A percentile compares a stretch with the other conserved stretches of the same genome.
Conservation (phyloP, 257 asterid genomes). For the Penstemon davidsonii region DNA sequence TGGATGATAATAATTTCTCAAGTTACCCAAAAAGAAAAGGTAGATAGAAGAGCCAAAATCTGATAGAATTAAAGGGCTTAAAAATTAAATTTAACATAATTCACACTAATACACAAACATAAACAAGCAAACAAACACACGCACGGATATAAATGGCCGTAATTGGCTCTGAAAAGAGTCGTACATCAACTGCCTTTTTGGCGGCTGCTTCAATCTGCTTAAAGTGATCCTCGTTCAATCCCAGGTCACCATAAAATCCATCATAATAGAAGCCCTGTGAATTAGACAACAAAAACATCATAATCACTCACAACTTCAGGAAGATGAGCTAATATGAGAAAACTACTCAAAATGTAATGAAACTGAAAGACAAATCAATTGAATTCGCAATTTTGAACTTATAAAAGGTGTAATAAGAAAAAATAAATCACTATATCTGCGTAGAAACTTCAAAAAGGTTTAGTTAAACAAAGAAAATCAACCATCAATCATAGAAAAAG, state of each 20-base stretch:
- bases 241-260: conserved; percentile 89
- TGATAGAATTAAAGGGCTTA: no score
- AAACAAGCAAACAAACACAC: not conserved
- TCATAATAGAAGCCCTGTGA: conserved; percentile 95
- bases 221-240: conserved; percentile 87
- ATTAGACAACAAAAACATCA: conserved; percentile 29
- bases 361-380: conserved; percentile 9
- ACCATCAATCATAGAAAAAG: not conserved
- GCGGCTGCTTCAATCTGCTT: conserved; percentile 79
- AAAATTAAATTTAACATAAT: no score
- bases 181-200: conserved; percentile 77
- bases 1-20: no score
- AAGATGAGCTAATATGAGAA: conserved; percentile 11
- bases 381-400: not conserved
- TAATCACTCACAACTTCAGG: conserved; percentile 4
- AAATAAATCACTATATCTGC: not conserved
- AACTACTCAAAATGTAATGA: conserved; percentile 18
- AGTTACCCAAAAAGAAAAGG: no score
- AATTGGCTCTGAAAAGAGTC: conserved; percentile 23
- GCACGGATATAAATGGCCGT: not conserved
- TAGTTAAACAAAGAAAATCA: not conserved
- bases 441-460: not conserved
- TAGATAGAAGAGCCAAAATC: no score
- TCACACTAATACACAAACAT: no score
- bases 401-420: not conserved